phyloP scores from a whole-genome alignment of 495 filamentous ascomycete species.

The Penicillium steckii region DNA sequence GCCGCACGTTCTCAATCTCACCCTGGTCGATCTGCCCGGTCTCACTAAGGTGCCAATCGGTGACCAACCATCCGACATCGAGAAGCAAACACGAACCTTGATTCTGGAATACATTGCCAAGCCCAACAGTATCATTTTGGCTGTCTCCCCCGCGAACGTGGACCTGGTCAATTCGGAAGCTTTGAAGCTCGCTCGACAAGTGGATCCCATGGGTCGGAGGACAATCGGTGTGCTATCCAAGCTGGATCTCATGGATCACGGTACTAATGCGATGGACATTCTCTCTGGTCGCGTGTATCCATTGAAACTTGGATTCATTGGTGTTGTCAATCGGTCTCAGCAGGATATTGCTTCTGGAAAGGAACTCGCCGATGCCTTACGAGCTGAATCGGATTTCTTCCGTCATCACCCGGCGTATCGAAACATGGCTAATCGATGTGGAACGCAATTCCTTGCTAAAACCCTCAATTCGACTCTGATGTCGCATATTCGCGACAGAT shows the following conservation, averaged over 20 bases:
- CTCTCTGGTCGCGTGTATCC: conserved; percentile 95
- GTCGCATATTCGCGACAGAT: conserved; percentile 90
- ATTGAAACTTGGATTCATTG: conserved; percentile 95
- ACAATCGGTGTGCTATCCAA: conserved; percentile 98
- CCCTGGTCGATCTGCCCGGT: conserved; percentile 92
- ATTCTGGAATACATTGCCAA: conserved; percentile 99
- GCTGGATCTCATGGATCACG: conserved; percentile 98
- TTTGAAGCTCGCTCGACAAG: conserved; percentile 93
- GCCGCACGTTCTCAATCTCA: conserved; percentile 93
- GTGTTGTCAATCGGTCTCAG: conserved; percentile 96
- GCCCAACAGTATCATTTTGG: conserved; percentile 96
- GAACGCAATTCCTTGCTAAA: conserved; percentile 94
- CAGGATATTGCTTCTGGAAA: conserved; percentile 98
- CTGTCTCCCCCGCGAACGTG: conserved; percentile 96
- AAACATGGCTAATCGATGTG: conserved; percentile 91
- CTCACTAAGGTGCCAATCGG: conserved; percentile 98
- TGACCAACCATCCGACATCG: conserved; percentile 96
- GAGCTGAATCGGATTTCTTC: conserved; percentile 93
- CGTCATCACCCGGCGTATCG: conserved; percentile 94
- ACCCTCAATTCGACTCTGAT: conserved; percentile 93
- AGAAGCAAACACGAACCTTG: conserved; percentile 95
- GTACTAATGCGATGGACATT: conserved; percentile 96
- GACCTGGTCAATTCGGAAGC: conserved; percentile 99
- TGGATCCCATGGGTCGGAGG: conserved; percentile 89
- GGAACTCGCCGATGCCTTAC: conserved; percentile 82